phyloP scores from a whole-genome alignment of 306 rosid species.

The Pterocarpus macrocarpus region DNA sequence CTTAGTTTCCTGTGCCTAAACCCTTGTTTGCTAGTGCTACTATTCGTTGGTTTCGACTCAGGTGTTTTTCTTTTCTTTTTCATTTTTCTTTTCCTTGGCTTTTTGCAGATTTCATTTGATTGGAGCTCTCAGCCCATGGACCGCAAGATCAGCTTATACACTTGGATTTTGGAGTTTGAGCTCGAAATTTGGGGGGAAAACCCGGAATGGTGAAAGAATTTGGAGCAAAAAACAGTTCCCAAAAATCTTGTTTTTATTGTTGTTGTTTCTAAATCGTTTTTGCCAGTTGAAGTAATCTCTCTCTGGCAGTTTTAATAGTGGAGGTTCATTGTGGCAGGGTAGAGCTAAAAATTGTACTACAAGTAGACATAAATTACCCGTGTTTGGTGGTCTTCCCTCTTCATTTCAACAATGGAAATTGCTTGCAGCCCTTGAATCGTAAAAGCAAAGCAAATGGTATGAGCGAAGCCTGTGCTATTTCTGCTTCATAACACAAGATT shows the following conservation, averaged over 20 bases:
- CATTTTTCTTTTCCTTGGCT: neutral
- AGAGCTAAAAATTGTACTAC: slow-evolving; percentile 41
- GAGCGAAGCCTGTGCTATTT: slow-evolving; percentile 36
- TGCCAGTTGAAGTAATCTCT: slow-evolving; percentile 42
- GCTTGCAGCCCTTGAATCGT: slow-evolving; percentile 34
- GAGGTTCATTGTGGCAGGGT: slow-evolving; percentile 46
- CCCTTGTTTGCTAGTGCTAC: slow-evolving; percentile 3
- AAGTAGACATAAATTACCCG: slow-evolving; percentile 25
- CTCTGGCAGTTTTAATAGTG: neutral
- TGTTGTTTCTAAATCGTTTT: slow-evolving; percentile 33
- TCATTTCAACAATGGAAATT: slow-evolving; percentile 39
- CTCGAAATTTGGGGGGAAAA: slow-evolving; percentile 35
- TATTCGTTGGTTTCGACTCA: slow-evolving; percentile 39
- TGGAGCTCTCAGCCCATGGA: slow-evolving; percentile 51
- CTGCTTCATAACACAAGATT: slow-evolving; percentile 52
- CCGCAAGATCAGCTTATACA: slow-evolving; percentile 50
- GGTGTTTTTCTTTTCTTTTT: slow-evolving; percentile 41
- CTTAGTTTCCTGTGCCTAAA: slow-evolving; percentile 14
- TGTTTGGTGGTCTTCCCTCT: slow-evolving; percentile 47
- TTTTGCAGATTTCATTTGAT: slow-evolving; percentile 71
- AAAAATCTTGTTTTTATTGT: slow-evolving; percentile 22
- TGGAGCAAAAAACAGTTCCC: slow-evolving; percentile 38
- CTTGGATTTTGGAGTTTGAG: slow-evolving; percentile 42
- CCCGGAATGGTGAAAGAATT: slow-evolving; percentile 44
- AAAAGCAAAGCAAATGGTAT: slow-evolving; percentile 39